phyloP scores from a whole-genome alignment of 768 basidiomycete species.

The Macrolepiota dolichaula region DNA sequence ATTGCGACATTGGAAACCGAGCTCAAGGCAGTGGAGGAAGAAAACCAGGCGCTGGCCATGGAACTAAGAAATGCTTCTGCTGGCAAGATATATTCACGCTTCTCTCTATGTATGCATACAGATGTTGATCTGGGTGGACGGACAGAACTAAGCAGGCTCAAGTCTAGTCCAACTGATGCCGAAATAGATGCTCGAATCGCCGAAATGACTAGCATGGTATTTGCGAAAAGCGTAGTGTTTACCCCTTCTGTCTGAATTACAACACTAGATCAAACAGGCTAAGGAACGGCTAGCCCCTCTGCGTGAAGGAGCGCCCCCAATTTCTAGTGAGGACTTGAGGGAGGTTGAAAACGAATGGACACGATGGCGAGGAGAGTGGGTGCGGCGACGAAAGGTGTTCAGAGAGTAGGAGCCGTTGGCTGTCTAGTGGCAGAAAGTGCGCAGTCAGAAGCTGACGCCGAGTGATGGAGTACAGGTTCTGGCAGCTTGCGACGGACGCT shows the following conservation, averaged over 20 bases:
- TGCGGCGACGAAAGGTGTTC: conserved; percentile 71
- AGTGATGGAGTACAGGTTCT: conserved; percentile 49
- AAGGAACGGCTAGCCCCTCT: conserved; percentile 57
- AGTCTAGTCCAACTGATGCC: conserved; percentile 62
- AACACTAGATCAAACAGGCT: conserved; percentile 45
- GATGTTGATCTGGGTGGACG: conserved; percentile 14
- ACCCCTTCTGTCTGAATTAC: conserved; percentile 11
- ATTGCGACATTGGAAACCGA: conserved; percentile 60
- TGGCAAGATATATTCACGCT: conserved; percentile 30
- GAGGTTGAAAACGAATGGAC: conserved; percentile 71
- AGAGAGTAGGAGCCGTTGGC: conserved; percentile 48
- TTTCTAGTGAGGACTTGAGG: conserved; percentile 69
- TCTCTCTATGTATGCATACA: conserved; percentile 15
- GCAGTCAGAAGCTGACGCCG: conserved; percentile 6
- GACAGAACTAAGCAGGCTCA: conserved; percentile 64
- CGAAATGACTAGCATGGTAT: conserved; percentile 51
- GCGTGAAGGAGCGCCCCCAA: conserved; percentile 59
- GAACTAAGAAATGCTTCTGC: conserved; percentile 48
- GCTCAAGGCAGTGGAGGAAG: conserved; percentile 52
- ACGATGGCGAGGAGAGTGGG: conserved; percentile 82
- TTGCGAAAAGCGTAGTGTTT: conserved; percentile 3
- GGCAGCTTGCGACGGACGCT: conserved; percentile 67
- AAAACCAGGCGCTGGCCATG: conserved; percentile 47
- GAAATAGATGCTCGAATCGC: conserved; percentile 57
- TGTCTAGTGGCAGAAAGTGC: conserved; percentile 6